Evolutionary conservation across 805 yeast genomes (phyloP).

Genomic region (Tetrapisispora iriomotensis): DNA sequence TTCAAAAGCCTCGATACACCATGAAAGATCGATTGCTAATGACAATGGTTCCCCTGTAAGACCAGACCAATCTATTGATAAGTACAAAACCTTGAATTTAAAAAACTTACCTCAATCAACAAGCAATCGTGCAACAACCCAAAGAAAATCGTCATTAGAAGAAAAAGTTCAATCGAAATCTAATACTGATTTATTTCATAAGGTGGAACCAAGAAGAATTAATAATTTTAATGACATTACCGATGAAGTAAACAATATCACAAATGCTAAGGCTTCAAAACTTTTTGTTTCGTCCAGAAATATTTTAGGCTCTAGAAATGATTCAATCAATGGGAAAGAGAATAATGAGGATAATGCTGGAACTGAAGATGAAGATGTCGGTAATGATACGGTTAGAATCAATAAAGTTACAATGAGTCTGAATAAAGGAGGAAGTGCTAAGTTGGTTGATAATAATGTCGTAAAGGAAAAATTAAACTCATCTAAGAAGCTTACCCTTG

Average conservation of each 20-base stretch:
- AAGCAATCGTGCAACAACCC: background rate
- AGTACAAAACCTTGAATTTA: slow-evolving; percentile 2
- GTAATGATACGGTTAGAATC: slow-evolving; percentile 3
- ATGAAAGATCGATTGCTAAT: slow-evolving; percentile 28
- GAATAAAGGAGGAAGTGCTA: background rate
- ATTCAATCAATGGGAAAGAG: too few species aligned
- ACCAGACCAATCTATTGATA: slow-evolving; percentile 14
- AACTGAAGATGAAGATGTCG: slow-evolving; percentile 1
- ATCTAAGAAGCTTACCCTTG: background rate
- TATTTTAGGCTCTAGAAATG: background rate
- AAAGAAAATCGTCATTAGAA: slow-evolving; percentile 5
- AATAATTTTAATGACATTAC: slow-evolving; percentile 17
- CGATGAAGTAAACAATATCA: background rate
- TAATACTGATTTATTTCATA: background rate
- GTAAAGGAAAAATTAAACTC: background rate
- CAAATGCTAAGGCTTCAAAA: too few species aligned
- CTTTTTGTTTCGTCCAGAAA: too few species aligned
- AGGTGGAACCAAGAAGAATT: slow-evolving; percentile 11
- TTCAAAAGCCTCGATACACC: slow-evolving; percentile 5
- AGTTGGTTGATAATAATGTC: background rate
- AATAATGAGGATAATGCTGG: background rate
- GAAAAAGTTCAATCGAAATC: slow-evolving; percentile 3
- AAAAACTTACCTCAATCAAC: background rate
- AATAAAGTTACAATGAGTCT: background rate
- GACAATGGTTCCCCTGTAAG: slow-evolving; percentile 26